Percentiles rank a stretch among this genome's conserved stretches.
phyloP scores from a whole-genome alignment of 2,329 filamentous ascomycete species.

The Helminthosporium solani region DNA sequence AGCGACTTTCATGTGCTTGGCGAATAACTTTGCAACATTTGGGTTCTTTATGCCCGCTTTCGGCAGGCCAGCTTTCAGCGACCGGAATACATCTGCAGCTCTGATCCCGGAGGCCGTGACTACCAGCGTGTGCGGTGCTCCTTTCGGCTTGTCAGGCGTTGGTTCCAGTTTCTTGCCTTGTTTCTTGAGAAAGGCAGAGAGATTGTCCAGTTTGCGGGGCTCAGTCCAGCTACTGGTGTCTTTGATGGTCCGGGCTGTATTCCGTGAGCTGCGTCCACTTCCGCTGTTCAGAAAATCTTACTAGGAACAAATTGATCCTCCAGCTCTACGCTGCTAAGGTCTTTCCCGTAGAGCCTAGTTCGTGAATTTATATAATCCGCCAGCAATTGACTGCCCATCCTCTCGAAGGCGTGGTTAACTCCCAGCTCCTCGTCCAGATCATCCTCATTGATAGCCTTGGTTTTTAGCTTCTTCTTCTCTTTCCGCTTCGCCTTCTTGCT shows the following conservation, averaged over 20 bases:
- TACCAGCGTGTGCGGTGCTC: constrained; percentile 74
- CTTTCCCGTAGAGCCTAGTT: constrained; percentile 73
- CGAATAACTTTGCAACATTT: constrained; percentile 87
- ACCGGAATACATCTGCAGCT: constrained; percentile 79
- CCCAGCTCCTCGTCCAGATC: constrained; percentile 51
- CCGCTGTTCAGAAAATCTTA: constrained; percentile 40
- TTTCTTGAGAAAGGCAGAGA: constrained; percentile 75
- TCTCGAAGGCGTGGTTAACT: constrained; percentile 76
- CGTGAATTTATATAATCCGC: constrained; percentile 84
- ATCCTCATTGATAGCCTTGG: constrained; percentile 65
- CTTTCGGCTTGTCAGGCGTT: constrained; percentile 63
- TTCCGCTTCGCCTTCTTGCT: constrained; percentile 46
- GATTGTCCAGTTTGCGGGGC: constrained; percentile 66
- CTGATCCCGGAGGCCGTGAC: constrained; percentile 82
- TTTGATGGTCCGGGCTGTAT: constrained; percentile 67
- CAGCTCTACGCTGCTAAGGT: constrained; percentile 80
- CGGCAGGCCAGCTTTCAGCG: constrained; percentile 63
- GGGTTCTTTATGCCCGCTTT: constrained; percentile 60
- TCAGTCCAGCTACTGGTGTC: constrained; percentile 77
- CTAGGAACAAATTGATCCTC: constrained; percentile 79
- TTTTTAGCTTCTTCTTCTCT: constrained; percentile 57
- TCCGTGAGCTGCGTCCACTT: constrained; percentile 9
- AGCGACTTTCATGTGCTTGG: constrained; percentile 94
- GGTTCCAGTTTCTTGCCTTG: constrained; percentile 62
- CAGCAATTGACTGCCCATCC: constrained; percentile 79